Evolutionary conservation across 257 asterid genomes (phyloP), one percentile per base, ranked within the genome.

Genomic region (Thymus mandschuricus): DNA sequence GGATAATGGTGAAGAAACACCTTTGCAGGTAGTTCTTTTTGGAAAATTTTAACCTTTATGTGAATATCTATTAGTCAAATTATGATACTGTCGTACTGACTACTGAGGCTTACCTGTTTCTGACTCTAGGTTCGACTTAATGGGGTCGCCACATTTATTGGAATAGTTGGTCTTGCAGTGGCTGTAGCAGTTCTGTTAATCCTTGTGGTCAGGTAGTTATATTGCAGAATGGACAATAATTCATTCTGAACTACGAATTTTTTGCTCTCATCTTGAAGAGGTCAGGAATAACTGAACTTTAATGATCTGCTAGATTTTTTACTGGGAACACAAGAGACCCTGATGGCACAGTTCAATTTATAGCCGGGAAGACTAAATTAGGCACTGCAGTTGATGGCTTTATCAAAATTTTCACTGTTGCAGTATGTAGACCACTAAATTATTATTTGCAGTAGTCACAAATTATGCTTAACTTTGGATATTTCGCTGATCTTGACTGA

Each of bases 1-100:
- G 80, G 99, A 94, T 79, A 94, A 88, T 81, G 97, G 95, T 69
- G 99, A 94, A 88, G 99, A 94, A 82, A 94, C 99, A 68, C 97
- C 99, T 30, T 76, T 94, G 83, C 99, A 94, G 97, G 99, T 92
- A 46, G 34, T 35, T 65, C 51, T 56, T n/a, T n/a, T 70, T 71
- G 35, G 59, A 50, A 21, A 68, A 59, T 54, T 57, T 67, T 63
- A 27, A 61, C 70, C 61, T 62, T 57, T 40, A 28, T 54, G 13
- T 38, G 8, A 41, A 54, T 52, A 57, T 49, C 48, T 45, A 63
- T n/a, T 67, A 49, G 52, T 62, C 61, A 65, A 60, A 21, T 58
- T 70, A 63, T 74, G 75, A 71, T 65, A 5, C 68, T 21, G 21
- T 21, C 21, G 21, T 21, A 21, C 21, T 21, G 21, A 21, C 21